Conservation (phyloP, 2,329 filamentous ascomycete genomes). For the Grosmannia huntii region DNA sequence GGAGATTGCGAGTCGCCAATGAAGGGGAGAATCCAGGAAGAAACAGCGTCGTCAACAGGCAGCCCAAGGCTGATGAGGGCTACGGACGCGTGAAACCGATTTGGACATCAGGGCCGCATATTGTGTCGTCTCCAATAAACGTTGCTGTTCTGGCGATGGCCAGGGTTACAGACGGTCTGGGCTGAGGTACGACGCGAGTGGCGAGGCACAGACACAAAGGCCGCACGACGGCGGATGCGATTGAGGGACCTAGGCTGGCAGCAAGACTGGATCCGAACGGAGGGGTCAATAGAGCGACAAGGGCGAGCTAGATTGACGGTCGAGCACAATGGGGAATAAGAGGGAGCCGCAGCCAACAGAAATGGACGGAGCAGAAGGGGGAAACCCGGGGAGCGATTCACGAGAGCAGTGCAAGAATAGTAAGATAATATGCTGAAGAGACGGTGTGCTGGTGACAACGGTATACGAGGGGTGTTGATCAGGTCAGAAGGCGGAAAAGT, state of each 20-base stretch:
- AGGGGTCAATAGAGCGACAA: no score
- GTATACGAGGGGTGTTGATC: neutral
- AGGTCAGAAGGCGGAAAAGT: neutral
- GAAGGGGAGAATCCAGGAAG: neutral
- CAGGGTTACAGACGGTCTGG: no score
- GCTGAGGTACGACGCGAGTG: no score
- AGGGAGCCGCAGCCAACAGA: neutral
- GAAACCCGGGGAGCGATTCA: neutral
- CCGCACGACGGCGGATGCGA: no score
- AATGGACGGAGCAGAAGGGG: neutral
- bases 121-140: neutral
- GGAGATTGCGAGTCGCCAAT: neutral
- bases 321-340: neutral
- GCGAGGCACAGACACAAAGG: no score
- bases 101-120: neutral
- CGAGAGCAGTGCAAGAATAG: neutral
- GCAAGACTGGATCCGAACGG: no score
- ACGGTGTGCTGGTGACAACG: neutral
- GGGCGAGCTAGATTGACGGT: no score
- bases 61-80: neutral
- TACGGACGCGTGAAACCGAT: neutral
- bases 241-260: no score
- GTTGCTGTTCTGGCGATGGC: no score
- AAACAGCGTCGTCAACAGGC: neutral
- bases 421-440: neutral